Base-by-base conservation (phyloP, 2,329 filamentous ascomycete species). In the Bertia moriformis region DNA sequence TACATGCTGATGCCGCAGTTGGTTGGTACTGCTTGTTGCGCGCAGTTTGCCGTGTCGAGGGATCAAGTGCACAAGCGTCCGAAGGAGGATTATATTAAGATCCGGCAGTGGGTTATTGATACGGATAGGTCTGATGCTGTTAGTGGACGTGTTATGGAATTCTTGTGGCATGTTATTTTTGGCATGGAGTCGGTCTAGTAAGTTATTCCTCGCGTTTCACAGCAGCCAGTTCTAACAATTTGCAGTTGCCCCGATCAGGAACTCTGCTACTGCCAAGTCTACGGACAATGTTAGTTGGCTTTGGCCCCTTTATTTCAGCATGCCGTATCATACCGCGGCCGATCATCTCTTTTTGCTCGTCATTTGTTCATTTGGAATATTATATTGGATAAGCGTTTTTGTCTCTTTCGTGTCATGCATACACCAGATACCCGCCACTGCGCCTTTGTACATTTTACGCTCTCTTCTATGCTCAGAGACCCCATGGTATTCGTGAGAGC, bases 151-250 rank as follows among this genome's bases (percentile, higher is more conserved):
- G 61, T 73, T 5, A 59, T 73, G 55, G 70, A 74, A 46, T 73
- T 73, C 50, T 66, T 64, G n/a, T 74, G 70, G 70, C 70, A 73
- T 44, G 71, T 67, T 65, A 60, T 51, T 57, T 62, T 49, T 15
- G 32, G 32, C 32, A 35, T 14, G 32, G 32, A 35, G 10, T 7
- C 32, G 10, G 32, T 35, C 7, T 35, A 35, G 32, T 35, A 35
- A 35, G 32, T 35, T n/a, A 7, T n/a, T n/a, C n/a, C 7, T 27
- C 7, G 7, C 22, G n/a, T 27, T n/a, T 27, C 22, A 10, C 22
- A 7, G 7, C 7, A 27, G 7, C 22, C 7, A 27, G n/a, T 27
- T 10, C 32, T 35, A 18, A 35, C 32, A 7, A 7, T 35, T 35
- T 17, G 15, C 15, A 35, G 32, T 35, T 41, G 42, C 29, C 45